These are phyloP conservation scores for Sclerotinia spermophila DNA, from an alignment of 2,329 filamentous ascomycete genomes.

Conservation along the genomic window DNA sequence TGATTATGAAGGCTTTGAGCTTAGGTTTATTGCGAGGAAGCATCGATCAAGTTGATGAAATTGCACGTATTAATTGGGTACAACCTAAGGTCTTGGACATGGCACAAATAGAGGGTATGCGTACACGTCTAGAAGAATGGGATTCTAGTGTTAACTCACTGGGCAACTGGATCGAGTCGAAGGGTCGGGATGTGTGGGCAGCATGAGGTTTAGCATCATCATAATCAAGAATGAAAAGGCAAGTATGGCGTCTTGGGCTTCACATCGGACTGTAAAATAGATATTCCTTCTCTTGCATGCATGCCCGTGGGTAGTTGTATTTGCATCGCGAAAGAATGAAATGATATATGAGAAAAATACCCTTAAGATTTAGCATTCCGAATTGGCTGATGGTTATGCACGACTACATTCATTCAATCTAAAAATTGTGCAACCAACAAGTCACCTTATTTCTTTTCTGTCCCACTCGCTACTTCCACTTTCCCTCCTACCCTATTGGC, in stretches of 20 bases:
- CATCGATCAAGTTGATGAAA: conserved; percentile 92
- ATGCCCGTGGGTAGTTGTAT: neutral
- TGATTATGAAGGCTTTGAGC: conserved; percentile 99
- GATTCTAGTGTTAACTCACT: conserved; percentile 93
- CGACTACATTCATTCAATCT: neutral
- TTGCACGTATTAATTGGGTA: conserved; percentile 97
- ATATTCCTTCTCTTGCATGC: conserved; percentile 22
- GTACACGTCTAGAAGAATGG: conserved; percentile 84
- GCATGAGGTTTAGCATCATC: conserved; percentile 50
- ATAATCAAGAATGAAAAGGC: conserved; percentile 10
- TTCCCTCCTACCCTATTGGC: neutral
- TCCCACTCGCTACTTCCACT: neutral
- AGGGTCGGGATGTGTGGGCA: conserved; percentile 94
- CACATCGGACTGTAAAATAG: conserved; percentile 35
- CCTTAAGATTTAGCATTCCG: neutral
- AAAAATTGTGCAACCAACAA: neutral
- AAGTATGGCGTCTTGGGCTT: conserved; percentile 30
- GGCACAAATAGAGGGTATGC: conserved; percentile 92
- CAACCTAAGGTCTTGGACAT: conserved; percentile 97
- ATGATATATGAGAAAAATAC: conserved; percentile 15
- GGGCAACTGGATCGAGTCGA: conserved; percentile 93
- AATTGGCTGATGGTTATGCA: neutral
- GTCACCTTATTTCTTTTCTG: neutral
- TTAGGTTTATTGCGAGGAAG: conserved; percentile 84
- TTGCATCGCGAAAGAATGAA: conserved; percentile 12